These are phyloP conservation scores for Magnusiomyces paraingens DNA, from an alignment of 1,139 yeast species.

Conservation along the genomic window DNA sequence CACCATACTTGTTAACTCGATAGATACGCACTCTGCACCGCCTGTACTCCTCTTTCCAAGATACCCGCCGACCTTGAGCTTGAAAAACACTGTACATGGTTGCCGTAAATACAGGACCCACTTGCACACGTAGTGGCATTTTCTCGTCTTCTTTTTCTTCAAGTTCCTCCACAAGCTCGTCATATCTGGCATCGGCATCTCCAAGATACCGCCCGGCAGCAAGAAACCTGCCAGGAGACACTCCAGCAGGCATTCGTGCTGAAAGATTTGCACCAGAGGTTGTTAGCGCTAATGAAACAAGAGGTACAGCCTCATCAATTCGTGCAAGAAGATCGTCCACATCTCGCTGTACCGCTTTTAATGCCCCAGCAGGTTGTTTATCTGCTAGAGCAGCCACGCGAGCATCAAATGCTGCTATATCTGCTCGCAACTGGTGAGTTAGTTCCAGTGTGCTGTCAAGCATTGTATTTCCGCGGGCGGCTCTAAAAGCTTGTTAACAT, in stretches of 20 bases:
- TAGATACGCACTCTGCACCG: constrained; percentile 44
- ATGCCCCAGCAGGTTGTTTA: constrained; percentile 36
- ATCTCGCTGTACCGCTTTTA: constrained; percentile 44
- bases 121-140: constrained; percentile 26
- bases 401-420: constrained; percentile 54
- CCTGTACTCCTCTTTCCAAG: constrained; percentile 74
- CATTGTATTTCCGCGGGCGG: constrained; percentile 67
- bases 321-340: constrained; percentile 45
- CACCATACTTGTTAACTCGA: constrained; percentile 26
- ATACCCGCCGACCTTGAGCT: constrained; percentile 41
- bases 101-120: constrained; percentile 59
- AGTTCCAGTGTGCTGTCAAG: constrained; percentile 52
- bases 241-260: constrained; percentile 45
- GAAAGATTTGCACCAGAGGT: constrained; percentile 64
- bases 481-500: constrained; percentile 20
- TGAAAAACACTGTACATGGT: constrained; percentile 62
- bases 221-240: constrained; percentile 60
- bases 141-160: constrained; percentile 10
- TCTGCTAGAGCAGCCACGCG: constrained; percentile 34
- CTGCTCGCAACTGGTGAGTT: constrained; percentile 50
- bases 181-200: constrained; percentile 34
- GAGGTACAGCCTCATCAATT: constrained; percentile 66
- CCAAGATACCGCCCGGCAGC: constrained; percentile 53
- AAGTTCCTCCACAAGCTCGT: background rate
- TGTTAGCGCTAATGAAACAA: constrained; percentile 58